A percentile compares a stretch with the other conserved stretches of the same genome.
Evolutionary conservation across 2,329 filamentous ascomycete species (phyloP).

Genomic region (Botrytis galanthina): DNA sequence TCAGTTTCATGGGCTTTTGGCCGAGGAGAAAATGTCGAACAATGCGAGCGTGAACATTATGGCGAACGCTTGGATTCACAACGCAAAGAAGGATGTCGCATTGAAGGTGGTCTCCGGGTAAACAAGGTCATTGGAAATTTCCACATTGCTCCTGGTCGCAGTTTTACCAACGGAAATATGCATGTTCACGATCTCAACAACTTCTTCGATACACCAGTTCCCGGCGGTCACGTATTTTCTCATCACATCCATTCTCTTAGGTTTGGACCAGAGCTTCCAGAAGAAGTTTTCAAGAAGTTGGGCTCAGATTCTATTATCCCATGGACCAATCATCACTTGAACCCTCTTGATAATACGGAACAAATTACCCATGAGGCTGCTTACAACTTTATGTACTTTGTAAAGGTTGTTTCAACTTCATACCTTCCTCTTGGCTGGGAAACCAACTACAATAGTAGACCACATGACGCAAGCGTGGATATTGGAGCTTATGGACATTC

Average conservation of each 20-base stretch:
- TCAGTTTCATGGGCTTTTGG: conserved; percentile 90
- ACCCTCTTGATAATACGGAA: conserved; percentile 79
- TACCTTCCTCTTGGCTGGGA: conserved; percentile 91
- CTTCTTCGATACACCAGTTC: conserved; percentile 75
- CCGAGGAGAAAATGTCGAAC: conserved; percentile 85
- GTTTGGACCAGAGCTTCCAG: conserved; percentile 88
- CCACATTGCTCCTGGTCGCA: conserved; percentile 93
- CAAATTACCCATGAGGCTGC: conserved; percentile 78
- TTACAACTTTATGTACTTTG: conserved; percentile 98
- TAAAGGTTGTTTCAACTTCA: conserved; percentile 96
- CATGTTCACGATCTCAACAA: conserved; percentile 97
- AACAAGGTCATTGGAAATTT: conserved; percentile 99
- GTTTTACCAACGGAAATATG: conserved; percentile 94
- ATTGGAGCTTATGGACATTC: conserved; percentile 67
- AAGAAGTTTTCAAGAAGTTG: conserved; percentile 62
- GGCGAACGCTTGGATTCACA: conserved; percentile 83
- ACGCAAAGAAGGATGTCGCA: conserved; percentile 86
- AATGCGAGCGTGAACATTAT: conserved; percentile 94
- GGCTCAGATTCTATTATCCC: conserved; percentile 50
- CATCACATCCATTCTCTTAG: conserved; percentile 86
- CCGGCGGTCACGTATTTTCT: conserved; percentile 77
- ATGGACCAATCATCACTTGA: conserved; percentile 89
- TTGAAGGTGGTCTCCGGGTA: conserved; percentile 87
- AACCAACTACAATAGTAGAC: conserved; percentile 44
- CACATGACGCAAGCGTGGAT: conserved; percentile 53